These are phyloP conservation scores for Wallemia hederae DNA, from an alignment of 1,284 basidiomycete genomes.

Conservation along the genomic window DNA sequence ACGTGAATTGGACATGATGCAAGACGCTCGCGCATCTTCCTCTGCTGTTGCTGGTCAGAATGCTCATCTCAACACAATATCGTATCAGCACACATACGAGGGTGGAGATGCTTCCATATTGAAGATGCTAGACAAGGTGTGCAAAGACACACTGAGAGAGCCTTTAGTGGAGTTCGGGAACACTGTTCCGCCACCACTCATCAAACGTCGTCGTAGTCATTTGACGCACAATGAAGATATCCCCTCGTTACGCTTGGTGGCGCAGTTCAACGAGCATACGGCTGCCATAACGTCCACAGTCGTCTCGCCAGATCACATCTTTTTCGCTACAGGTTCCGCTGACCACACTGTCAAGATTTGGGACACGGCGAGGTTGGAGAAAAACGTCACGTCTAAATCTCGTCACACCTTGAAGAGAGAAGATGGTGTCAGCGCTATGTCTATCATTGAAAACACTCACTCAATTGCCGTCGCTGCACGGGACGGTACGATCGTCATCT, in stretches of 20 bases:
- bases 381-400: constrained; percentile 47
- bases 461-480: constrained; percentile 67
- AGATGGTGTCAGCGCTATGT: constrained; percentile 47
- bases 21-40: constrained; percentile 29
- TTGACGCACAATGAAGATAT: neutral
- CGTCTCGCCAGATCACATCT: constrained; percentile 73
- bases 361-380: constrained; percentile 48
- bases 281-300: constrained; percentile 49
- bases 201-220: neutral
- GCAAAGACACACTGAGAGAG: neutral
- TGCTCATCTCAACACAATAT: neutral
- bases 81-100: constrained; percentile 22
- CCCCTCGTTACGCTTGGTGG: constrained; percentile 40
- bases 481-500: constrained; percentile 55
- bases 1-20: neutral
- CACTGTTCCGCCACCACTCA: neutral
- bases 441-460: constrained; percentile 51
- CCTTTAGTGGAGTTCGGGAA: constrained; percentile 4
- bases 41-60: constrained; percentile 22
- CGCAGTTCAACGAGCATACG: constrained; percentile 57
- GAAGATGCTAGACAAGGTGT: constrained; percentile 21
- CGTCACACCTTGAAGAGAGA: constrained; percentile 46
- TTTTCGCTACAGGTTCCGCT: constrained; percentile 68
- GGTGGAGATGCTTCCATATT: constrained; percentile 60
- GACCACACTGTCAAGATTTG: constrained; percentile 59